phyloP scores from a whole-genome alignment of 129 eudicot genomes.

The Kitagawia praeruptora region DNA sequence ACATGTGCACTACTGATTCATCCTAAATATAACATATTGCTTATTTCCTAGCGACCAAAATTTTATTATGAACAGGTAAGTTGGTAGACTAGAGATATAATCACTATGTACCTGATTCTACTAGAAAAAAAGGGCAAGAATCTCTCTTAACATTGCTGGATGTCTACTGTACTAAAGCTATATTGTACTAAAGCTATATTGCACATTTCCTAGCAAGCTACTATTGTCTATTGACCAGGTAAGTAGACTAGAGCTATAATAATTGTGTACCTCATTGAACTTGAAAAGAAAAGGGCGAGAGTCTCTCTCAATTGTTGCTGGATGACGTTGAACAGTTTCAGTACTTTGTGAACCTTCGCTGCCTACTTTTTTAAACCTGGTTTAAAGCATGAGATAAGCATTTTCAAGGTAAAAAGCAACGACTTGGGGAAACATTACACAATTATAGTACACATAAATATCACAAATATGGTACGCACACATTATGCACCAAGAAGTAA shows the following conservation, averaged over 20 bases:
- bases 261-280: constrained; percentile 69
- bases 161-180: not conserved
- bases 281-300: constrained; percentile 70
- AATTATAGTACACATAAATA: not conserved
- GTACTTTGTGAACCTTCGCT: constrained; percentile 35
- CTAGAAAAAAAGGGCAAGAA: constrained; percentile 59
- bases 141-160: constrained; percentile 16
- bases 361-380: constrained; percentile 64
- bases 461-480: not conserved
- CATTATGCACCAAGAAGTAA: not conserved
- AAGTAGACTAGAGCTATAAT: not conserved
- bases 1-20: not conserved
- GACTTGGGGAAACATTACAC: not conserved
- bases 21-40: not conserved
- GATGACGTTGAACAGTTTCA: constrained; percentile 26
- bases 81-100: not conserved
- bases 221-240: constrained; percentile 1
- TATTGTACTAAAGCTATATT: too few species aligned
- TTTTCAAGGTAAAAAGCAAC: constrained; percentile 1
- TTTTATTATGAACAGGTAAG: not conserved
- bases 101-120: constrained; percentile 58
- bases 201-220: not conserved
- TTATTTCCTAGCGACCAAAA: not conserved
- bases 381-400: constrained; percentile 10
- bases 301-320: constrained; percentile 52